Base-by-base conservation (phyloP, 2,329 filamentous ascomycete species). In the Paracorniculantispora psalliotae region DNA sequence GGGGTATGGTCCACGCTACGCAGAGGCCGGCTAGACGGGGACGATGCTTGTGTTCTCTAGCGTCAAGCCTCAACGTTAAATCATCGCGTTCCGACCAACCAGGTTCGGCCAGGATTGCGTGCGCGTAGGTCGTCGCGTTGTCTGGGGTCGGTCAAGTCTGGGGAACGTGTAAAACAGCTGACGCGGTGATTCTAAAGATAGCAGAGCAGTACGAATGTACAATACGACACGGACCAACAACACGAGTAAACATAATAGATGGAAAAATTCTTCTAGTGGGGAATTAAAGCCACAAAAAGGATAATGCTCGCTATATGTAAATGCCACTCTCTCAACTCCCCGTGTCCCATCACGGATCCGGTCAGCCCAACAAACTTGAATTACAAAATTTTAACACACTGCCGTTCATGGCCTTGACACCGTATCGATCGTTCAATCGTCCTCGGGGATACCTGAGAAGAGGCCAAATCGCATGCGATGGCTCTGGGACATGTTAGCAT, bases 391-490 rank as follows among this genome's bases (percentile, higher is more conserved):
- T 52, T 49, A 28, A 39, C 46, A 55, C 49, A 26, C 50, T 35
- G 26, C 49, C 35, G 33, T 10, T 19, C 17, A 30, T 44, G 44
- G 35, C 54, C 21, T 48, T 26, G 46, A 53, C 46, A n/a, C 55
- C 28, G 25, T n/a, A 48, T 30, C 55, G 23, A 54, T 28, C 44
- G 15, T 37, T 23, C 41, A 59, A 46, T 67, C 75, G 58, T 89
- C 86, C 67, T 90, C 87, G 47, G 86, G 85, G 62, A 83, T 75
- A 35, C 86, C 85, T 61, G 86, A 89, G 71, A 91, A 90, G 61
- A 91, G 76, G 56, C 88, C 87, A 71, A 91, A 87, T 68, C 88
- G 83, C 81, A 91, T 87, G 61, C 88, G 87, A 74, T 91, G 88
- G 73, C 87, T 90, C 88, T 91, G 73, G 49, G 37, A 23, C 55